A percentile compares a stretch with the other conserved stretches of the same genome.
These are phyloP conservation scores for Curvularia sp. DNA, from an alignment of 2,329 filamentous ascomycete genomes.

Conservation along the genomic window DNA sequence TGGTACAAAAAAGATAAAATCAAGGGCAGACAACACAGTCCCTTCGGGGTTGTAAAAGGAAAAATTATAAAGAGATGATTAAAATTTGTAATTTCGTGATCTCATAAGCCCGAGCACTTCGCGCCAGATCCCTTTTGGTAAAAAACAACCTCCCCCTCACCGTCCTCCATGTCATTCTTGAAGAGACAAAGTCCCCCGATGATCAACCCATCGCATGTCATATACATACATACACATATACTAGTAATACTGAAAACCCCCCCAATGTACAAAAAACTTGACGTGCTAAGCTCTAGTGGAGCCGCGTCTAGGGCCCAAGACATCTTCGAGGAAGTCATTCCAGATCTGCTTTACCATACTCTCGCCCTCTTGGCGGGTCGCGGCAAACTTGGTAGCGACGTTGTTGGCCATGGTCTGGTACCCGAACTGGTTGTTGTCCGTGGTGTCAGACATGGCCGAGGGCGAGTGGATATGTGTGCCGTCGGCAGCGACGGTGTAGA, in stretches of 20 bases:
- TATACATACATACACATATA: neutral
- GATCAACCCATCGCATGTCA: constrained; percentile 1
- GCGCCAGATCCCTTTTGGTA: constrained; percentile 29
- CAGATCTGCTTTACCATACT: constrained; percentile 56
- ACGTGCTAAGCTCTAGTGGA: constrained; percentile 30
- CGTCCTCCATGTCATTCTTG: neutral
- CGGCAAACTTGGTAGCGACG: constrained; percentile 47
- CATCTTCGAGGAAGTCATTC: constrained; percentile 59
- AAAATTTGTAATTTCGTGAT: constrained; percentile 34
- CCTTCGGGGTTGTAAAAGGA: no score
- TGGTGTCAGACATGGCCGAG: constrained; percentile 65
- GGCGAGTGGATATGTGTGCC: constrained; percentile 57
- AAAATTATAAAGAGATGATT: constrained; percentile 3
- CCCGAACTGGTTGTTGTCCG: constrained; percentile 63
- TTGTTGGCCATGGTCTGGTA: constrained; percentile 64
- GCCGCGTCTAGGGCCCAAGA: constrained; percentile 51
- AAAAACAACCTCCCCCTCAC: constrained; percentile 1
- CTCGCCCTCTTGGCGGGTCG: constrained; percentile 53
- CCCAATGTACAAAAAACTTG: no score
- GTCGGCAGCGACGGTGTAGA: constrained; percentile 61
- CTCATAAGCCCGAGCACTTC: constrained; percentile 50
- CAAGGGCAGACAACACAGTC: no score
- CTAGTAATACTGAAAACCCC: neutral
- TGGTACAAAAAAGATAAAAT: no score
- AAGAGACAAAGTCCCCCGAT: neutral